Base-by-base conservation (phyloP, 202 grass and related monocot genomes). In the Brachypodium distachyon region DNA sequence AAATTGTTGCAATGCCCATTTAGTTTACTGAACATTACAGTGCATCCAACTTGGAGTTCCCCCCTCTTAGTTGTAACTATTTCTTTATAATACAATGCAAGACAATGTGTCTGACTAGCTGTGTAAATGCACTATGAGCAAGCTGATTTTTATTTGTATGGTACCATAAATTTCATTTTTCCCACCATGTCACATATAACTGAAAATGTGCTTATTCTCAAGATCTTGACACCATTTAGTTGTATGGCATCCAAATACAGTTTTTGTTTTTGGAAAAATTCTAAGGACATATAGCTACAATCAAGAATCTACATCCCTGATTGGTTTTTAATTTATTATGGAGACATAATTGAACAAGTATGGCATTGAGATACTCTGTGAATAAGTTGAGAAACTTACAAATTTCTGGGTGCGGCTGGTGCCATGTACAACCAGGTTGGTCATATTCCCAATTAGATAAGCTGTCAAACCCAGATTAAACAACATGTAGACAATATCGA, bases 401-500 rank as follows among this genome's bases (percentile, higher is more conserved):
- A 93, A 93, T 48, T 80, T 85, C 18, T 21, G 50, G 69, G 91
- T 93, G 78, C 81, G 87, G 69, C 91, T 93, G 77, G 91, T 90
- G 73, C 91, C 91, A 77, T 93, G 91, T 43, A 93, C 91, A 69
- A 93, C 91, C 73, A 93, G 84, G 78, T 93, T 93, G 69, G 91
- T 93, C 91, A 93, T 93, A 70, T 93, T 93, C 18, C 91, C 91
- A 5, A 93, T 90, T 46, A 93, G 87, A 64, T 93, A 93, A 77
- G 91, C 91, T 36, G 91, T 93, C 64, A 93, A 81, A 0, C 91
- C 91, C 63, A 93, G 82, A 87, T 93, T 93, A 87, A 93, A 93
- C 50, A 93, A 26, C 91, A 93, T 93, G 69, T 93, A 93, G 42
- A 84, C 82, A 60, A 90, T 93, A 55, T 85, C 87, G 73, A 93